Evolutionary conservation across 257 asterid genomes (phyloP).

Genomic region (Coffea eugenioides): DNA sequence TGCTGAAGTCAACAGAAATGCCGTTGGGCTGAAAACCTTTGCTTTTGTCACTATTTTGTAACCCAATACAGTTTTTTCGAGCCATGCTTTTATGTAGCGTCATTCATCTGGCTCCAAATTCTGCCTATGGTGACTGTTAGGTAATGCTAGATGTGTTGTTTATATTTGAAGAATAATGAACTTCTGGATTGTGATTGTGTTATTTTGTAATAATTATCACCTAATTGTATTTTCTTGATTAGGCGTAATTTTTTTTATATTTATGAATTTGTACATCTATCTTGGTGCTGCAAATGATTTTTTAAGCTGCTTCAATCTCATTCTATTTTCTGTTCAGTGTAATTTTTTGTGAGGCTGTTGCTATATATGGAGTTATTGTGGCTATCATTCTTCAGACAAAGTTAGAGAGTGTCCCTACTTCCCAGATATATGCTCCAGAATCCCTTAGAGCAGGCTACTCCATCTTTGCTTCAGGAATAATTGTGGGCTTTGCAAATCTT

Average conservation of each 20-base stretch:
- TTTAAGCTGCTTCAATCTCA: constrained; percentile 3
- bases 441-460: constrained; percentile 98
- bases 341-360: constrained; percentile 97
- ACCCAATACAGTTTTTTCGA: background rate
- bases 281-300: background rate
- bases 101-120: background rate
- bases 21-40: background rate
- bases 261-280: background rate
- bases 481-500: constrained; percentile 97
- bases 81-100: background rate
- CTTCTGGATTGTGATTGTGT: background rate
- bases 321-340: constrained; percentile 51
- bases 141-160: background rate
- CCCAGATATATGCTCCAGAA: constrained; percentile 72
- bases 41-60: background rate
- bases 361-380: constrained; percentile 97
- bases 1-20: background rate
- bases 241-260: background rate
- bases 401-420: constrained; percentile 82
- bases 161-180: background rate
- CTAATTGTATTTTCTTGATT: background rate
- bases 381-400: constrained; percentile 99
- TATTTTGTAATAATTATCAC: too few species aligned
- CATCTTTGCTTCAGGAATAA: constrained; percentile 95
- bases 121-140: background rate